Evolutionary conservation across 2,329 filamentous ascomycete species (phyloP).

Genomic region (Cytospora chrysosperma): DNA sequence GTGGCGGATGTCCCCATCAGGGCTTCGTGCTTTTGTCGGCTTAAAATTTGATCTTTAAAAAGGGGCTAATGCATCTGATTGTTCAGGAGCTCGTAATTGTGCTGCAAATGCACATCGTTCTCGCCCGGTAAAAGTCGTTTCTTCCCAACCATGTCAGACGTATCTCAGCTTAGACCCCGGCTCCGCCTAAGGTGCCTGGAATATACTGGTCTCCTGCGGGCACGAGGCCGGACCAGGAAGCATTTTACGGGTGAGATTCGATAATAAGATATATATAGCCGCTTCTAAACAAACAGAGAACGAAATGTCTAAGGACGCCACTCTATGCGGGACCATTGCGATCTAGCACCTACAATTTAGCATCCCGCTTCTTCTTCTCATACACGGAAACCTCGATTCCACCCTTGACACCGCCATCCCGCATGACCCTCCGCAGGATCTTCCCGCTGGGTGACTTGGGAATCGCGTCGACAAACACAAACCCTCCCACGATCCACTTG

Average conservation of each 20-base stretch:
- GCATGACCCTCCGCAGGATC: slow-evolving; percentile 43
- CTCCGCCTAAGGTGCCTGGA: no score
- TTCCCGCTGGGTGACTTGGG: slow-evolving; percentile 64
- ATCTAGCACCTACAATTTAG: slow-evolving; percentile 50
- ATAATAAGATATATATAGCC: neutral
- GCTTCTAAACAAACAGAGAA: neutral
- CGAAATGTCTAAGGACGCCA: neutral
- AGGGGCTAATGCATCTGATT: no score
- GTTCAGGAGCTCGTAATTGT: no score
- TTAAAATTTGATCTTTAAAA: slow-evolving; percentile 5
- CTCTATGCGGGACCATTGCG: neutral
- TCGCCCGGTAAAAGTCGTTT: no score
- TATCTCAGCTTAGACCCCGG: no score
- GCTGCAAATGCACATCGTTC: no score
- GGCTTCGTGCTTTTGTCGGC: slow-evolving; percentile 56
- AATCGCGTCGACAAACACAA: slow-evolving; percentile 64
- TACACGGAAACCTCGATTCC: slow-evolving; percentile 39
- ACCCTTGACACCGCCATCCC: slow-evolving; percentile 37
- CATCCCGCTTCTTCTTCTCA: slow-evolving; percentile 55
- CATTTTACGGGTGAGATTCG: neutral
- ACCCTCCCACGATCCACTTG: slow-evolving; percentile 67
- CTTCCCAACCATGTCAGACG: no score
- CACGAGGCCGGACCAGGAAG: no score
- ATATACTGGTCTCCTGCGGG: no score
- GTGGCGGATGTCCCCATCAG: slow-evolving; percentile 59